Evolutionary conservation across 129 eudicot genomes (phyloP), one percentile per base, ranked within the genome.

Genomic region (Chrysanthemum makinoi): DNA sequence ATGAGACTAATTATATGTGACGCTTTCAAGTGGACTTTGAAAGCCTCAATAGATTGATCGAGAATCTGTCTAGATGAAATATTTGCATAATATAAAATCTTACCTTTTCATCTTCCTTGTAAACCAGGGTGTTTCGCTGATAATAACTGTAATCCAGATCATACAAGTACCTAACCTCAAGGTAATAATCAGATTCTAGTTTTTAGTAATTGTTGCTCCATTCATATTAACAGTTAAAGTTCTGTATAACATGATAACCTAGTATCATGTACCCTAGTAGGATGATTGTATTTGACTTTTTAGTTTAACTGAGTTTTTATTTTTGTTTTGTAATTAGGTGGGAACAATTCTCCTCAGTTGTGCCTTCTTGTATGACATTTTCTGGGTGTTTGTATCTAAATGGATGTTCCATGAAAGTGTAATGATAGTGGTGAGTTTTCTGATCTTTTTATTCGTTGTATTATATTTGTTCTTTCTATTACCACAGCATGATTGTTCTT

Each of bases 301-400:
- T 49, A 11, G 16, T 5, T 51, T 39, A 44, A 44, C 6, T 65
- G 15, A 48, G 14, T 30, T 62, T n/a, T 16, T 47, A 53, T 15
- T 54, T n/a, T 57, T 47, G 49, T 69, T 50, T 76, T 77, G 19
- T 44, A 15, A 66, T 54, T 77, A 95, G 99, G 99, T 95, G 74
- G 97, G 99, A 82, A 83, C 96, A 2, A 96, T 95, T 78, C 94
- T 95, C 47, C 91, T 95, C 51, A 74, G 97, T 33, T 95, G 99
- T 70, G 96, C 99, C 9, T 95, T 95, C 84, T 76, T 95, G 67
- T 95, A 95, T 18, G 99, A 95, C 74, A 88, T 95, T 30, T 95
- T 95, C 73, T 95, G 99, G 99, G 99, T 95, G 82, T 95, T 95
- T 69, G 70, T 86, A 70, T 90, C 99, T 35, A 95, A 95, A 69